These are phyloP conservation scores for Dendrocalamus sinicus DNA, from an alignment of 176 grass and related monocot genomes.

Conservation along the genomic window DNA sequence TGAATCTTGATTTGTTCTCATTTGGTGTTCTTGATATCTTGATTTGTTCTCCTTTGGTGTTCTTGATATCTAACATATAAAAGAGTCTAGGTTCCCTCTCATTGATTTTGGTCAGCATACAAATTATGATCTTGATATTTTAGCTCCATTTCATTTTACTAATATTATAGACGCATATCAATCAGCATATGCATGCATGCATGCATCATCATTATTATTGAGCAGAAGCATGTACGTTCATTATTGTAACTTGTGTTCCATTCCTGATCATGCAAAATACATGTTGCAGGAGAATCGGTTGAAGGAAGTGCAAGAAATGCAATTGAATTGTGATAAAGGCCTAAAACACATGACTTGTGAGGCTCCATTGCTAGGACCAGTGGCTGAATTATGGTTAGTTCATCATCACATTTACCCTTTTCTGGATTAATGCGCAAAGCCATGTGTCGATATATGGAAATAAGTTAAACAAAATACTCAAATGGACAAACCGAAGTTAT, in stretches of 20 bases:
- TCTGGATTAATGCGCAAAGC: background rate
- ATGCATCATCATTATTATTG: background rate
- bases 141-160: background rate
- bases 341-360: slow-evolving; percentile 60
- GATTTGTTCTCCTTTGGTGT: background rate
- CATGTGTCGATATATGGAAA: background rate
- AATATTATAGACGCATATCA: background rate
- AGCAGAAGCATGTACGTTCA: background rate
- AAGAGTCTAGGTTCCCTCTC: slow-evolving; percentile 1
- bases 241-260: background rate
- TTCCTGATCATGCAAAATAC: slow-evolving; percentile 27
- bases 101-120: background rate
- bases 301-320: slow-evolving; percentile 95
- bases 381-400: slow-evolving; percentile 59
- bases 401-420: slow-evolving; percentile 16
- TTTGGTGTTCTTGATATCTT: slow-evolving; percentile 24
- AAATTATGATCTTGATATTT: slow-evolving; percentile 1
- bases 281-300: slow-evolving; percentile 79
- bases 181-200: background rate
- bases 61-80: slow-evolving; percentile 10
- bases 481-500: background rate
- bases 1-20: background rate
- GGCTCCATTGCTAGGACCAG: slow-evolving; percentile 52
- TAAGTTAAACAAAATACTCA: background rate
- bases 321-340: slow-evolving; percentile 79